Conservation (phyloP, 305 asterid species). For the Fraxinus paxiana region DNA sequence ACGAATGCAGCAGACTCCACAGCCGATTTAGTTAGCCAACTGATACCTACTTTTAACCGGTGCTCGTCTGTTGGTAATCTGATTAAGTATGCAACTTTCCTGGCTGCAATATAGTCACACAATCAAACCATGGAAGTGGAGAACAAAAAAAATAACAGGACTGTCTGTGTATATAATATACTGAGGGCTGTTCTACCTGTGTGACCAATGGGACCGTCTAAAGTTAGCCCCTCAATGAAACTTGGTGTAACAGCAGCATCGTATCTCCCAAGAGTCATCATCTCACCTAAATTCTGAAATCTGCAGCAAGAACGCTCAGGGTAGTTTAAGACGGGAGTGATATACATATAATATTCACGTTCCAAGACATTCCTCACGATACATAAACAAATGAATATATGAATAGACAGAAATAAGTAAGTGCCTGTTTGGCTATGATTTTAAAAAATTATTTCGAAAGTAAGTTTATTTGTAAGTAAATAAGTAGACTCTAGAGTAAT, state of each 20-base stretch:
- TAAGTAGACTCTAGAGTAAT: background rate
- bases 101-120: slow-evolving; percentile 45
- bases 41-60: slow-evolving; percentile 76
- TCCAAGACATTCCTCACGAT: background rate
- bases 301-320: slow-evolving; percentile 34
- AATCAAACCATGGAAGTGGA: background rate
- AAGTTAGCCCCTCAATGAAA: slow-evolving; percentile 68
- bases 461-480: background rate
- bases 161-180: background rate
- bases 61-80: slow-evolving; percentile 91
- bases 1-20: slow-evolving; percentile 70
- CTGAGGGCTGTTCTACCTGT: slow-evolving; percentile 48
- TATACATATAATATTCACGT: background rate
- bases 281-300: slow-evolving; percentile 91
- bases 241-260: slow-evolving; percentile 90
- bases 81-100: slow-evolving; percentile 78
- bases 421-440: background rate
- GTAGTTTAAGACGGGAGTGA: background rate
- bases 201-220: slow-evolving; percentile 89
- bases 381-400: background rate
- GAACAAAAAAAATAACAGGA: background rate
- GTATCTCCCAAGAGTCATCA: slow-evolving; percentile 89
- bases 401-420: background rate
- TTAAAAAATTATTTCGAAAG: background rate
- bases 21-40: slow-evolving; percentile 80